These are phyloP conservation scores for Epichloe coenophiala DNA, from an alignment of 2,329 filamentous ascomycete species.

Conservation along the genomic window DNA sequence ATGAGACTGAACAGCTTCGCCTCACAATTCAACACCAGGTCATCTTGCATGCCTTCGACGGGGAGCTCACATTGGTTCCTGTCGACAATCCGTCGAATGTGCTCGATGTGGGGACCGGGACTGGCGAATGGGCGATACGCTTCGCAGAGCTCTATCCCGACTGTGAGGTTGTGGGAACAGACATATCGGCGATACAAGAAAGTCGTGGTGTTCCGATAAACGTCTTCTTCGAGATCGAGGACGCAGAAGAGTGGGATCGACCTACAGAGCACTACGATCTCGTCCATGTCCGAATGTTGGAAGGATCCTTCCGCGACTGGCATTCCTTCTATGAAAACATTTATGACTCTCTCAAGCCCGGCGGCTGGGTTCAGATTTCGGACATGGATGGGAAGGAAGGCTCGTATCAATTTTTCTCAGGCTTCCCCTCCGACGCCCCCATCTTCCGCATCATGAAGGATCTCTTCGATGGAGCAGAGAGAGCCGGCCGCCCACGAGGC, in stretches of 20 bases:
- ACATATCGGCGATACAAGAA: constrained; percentile 43
- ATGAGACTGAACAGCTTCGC: constrained; percentile 50
- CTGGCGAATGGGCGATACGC: constrained; percentile 36
- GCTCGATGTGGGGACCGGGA: constrained; percentile 46
- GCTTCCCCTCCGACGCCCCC: constrained; percentile 32
- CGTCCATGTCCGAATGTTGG: constrained; percentile 42
- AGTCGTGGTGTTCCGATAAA: constrained; percentile 43
- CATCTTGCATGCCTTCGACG: constrained; percentile 38
- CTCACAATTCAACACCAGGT: constrained; percentile 49
- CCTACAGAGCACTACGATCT: constrained; percentile 38
- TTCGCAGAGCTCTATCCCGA: constrained; percentile 40
- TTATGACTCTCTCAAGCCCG: constrained; percentile 39
- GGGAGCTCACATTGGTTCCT: constrained; percentile 29
- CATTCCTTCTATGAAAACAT: constrained; percentile 37
- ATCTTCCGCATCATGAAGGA: constrained; percentile 28
- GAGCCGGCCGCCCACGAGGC: constrained; percentile 31
- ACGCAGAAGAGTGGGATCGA: constrained; percentile 47
- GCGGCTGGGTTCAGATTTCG: constrained; percentile 42
- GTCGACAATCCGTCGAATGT: constrained; percentile 27
- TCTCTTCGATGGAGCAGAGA: constrained; percentile 27
- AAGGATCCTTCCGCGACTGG: constrained; percentile 45
- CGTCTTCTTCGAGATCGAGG: constrained; percentile 45
- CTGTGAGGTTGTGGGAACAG: constrained; percentile 44
- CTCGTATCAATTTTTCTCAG: constrained; percentile 18
- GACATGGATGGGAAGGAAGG: constrained; percentile 37